These are phyloP conservation scores for Alternaria sp. DNA, from an alignment of 2,329 filamentous ascomycete genomes.

Conservation along the genomic window DNA sequence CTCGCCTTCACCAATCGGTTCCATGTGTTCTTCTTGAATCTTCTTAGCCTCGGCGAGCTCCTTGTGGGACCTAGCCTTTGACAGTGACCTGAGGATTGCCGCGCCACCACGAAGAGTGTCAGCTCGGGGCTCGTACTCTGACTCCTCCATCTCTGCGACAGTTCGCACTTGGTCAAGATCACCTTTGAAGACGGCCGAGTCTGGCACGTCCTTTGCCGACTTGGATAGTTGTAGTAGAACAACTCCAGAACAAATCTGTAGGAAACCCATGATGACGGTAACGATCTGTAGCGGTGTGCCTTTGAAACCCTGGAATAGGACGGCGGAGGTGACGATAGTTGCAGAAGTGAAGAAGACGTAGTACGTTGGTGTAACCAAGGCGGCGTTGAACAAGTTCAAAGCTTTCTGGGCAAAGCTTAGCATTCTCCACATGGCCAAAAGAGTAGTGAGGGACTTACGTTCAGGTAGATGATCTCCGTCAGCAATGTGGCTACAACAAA, in stretches of 20 bases:
- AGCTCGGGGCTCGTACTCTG: constrained; percentile 95
- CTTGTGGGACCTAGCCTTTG: constrained; percentile 75
- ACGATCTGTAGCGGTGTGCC: constrained; percentile 81
- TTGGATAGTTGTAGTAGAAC: constrained; percentile 95
- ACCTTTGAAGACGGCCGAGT: constrained; percentile 88
- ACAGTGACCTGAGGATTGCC: constrained; percentile 85
- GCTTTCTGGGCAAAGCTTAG: constrained; percentile 76
- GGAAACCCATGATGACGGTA: constrained; percentile 90
- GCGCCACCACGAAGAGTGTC: constrained; percentile 93
- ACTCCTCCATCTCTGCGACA: constrained; percentile 92
- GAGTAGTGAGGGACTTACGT: constrained; percentile 69
- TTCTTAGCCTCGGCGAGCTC: constrained; percentile 81
- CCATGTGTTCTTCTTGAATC: constrained; percentile 81
- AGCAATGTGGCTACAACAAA: constrained; percentile 90
- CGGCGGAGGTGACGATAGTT: constrained; percentile 91
- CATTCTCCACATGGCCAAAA: constrained; percentile 10
- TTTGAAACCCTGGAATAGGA: constrained; percentile 94
- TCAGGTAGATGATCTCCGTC: constrained; percentile 94
- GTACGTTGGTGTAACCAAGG: constrained; percentile 96
- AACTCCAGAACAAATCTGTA: constrained; percentile 92
- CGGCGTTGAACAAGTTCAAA: constrained; percentile 94
- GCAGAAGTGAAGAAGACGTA: constrained; percentile 98
- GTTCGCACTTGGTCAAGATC: constrained; percentile 95
- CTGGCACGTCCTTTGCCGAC: constrained; percentile 95
- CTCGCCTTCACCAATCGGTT: constrained; percentile 80